These are phyloP conservation scores for Yamadazyma laniorum DNA, from an alignment of 805 yeast genomes.

Conservation along the genomic window DNA sequence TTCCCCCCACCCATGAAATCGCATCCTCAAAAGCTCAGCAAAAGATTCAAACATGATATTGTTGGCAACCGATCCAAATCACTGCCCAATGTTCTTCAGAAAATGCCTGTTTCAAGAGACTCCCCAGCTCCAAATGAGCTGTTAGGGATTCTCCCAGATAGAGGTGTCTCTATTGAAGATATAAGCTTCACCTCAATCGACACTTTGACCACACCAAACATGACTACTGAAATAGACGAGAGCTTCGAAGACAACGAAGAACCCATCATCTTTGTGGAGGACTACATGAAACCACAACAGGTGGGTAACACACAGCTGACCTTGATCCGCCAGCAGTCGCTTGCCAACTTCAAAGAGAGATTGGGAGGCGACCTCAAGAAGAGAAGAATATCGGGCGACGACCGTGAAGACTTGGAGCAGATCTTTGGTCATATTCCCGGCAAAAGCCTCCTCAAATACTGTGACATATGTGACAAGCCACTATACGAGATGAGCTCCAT, in stretches of 20 bases:
- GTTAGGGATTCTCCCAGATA: too few relatives aligned
- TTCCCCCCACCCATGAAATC: constrained; percentile 44
- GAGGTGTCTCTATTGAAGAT: constrained; percentile 9
- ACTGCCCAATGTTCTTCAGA: constrained; percentile 3
- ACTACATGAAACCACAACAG: constrained; percentile 41
- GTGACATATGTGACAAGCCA: constrained; percentile 71
- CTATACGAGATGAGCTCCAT: constrained; percentile 58
- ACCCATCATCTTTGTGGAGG: constrained; percentile 54
- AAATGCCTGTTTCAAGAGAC: not conserved
- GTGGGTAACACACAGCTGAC: constrained; percentile 8
- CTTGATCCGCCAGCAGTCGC: constrained; percentile 30
- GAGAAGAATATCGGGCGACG: constrained; percentile 9
- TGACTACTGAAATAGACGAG: constrained; percentile 17
- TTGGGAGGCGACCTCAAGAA: constrained; percentile 6
- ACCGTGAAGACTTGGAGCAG: constrained; percentile 29
- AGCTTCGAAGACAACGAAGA: constrained; percentile 27
- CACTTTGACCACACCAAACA: constrained; percentile 11
- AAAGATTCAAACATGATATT: not conserved
- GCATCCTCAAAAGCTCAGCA: constrained; percentile 13
- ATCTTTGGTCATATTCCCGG: constrained; percentile 41
- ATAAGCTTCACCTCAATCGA: constrained; percentile 15
- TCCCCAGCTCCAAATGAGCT: not conserved
- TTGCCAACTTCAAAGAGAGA: constrained; percentile 37
- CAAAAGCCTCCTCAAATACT: constrained; percentile 42
- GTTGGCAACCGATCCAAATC: constrained; percentile 3